Conservation (phyloP, 805 yeast species). For the Hanseniaspora hatyaiensis region DNA sequence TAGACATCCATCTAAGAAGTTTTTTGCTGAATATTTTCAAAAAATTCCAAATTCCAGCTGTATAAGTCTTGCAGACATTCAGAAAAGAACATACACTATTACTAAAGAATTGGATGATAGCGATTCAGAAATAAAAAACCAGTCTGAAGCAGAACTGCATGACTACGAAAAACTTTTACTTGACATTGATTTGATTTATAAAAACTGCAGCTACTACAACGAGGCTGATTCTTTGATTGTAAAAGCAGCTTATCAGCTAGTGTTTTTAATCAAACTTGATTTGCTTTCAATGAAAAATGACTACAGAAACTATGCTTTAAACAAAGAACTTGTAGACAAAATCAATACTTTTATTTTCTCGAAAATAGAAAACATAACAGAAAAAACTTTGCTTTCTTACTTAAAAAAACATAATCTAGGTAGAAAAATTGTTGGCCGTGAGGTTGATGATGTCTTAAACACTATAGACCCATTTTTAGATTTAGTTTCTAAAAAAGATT, state of each 20-base stretch:
- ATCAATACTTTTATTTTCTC: conserved; percentile 17
- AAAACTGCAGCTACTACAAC: conserved; percentile 63
- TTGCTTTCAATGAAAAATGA: conserved; percentile 32
- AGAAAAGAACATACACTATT: conserved; percentile 29
- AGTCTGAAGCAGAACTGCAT: background rate
- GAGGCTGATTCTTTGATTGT: conserved; percentile 57
- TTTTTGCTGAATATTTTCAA: conserved; percentile 71
- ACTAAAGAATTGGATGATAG: conserved; percentile 23
- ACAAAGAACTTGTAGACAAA: conserved; percentile 22
- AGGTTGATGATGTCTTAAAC: conserved; percentile 24
- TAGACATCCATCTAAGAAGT: conserved; percentile 59
- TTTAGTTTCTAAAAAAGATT: conserved; percentile 54
- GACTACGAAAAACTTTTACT: conserved; percentile 35
- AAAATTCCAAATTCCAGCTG: conserved; percentile 43
- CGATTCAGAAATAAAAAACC: conserved; percentile 20
- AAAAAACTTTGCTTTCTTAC: conserved; percentile 19
- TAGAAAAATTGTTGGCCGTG: no score
- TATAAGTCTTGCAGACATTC: conserved; percentile 58
- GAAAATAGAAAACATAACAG: conserved; percentile 12
- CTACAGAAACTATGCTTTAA: conserved; percentile 25
- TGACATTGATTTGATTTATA: conserved; percentile 56
- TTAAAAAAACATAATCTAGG: no score
- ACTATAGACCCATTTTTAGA: conserved; percentile 64
- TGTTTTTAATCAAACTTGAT: conserved; percentile 45
- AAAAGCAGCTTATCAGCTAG: conserved; percentile 47